Evolutionary conservation across 768 basidiomycete species (phyloP).

Genomic region (Boletus insuetus): DNA sequence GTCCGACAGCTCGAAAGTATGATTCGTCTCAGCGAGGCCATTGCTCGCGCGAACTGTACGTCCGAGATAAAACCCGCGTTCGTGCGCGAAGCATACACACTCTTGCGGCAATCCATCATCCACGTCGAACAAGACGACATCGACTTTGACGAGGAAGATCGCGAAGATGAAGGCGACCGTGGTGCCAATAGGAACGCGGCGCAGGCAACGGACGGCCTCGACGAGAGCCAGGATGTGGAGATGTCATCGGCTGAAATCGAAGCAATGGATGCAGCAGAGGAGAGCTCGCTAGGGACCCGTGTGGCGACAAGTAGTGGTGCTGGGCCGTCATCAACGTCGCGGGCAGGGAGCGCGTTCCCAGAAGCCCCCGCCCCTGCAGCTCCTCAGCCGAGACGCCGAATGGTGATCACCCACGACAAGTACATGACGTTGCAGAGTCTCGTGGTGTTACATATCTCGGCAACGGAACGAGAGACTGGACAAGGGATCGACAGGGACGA

Average conservation of each 20-base stretch:
- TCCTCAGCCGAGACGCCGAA: conserved; percentile 62
- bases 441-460: conserved; percentile 77
- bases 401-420: conserved; percentile 95
- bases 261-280: conserved; percentile 49
- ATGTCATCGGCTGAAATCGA: conserved; percentile 64
- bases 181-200: conserved; percentile 35
- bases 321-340: conserved; percentile 33
- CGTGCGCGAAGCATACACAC: conserved; percentile 92
- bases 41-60: conserved; percentile 94
- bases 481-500: conserved; percentile 85
- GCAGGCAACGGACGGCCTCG: conserved; percentile 37
- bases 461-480: conserved; percentile 72
- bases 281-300: conserved; percentile 41
- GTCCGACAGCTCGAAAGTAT: conserved; percentile 98
- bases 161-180: conserved; percentile 53
- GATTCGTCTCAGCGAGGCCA: conserved; percentile 96
- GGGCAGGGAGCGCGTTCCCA: conserved; percentile 25
- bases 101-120: conserved; percentile 95
- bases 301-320: conserved; percentile 35
- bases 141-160: conserved; percentile 92
- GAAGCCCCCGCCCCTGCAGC: conserved; percentile 34
- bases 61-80: conserved; percentile 95
- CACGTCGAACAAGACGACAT: conserved; percentile 99
- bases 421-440: conserved; percentile 89
- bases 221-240: conserved; percentile 58